Conservation (phyloP, 208 protist genomes). For the Endotrypanum monterogeii region DNA sequence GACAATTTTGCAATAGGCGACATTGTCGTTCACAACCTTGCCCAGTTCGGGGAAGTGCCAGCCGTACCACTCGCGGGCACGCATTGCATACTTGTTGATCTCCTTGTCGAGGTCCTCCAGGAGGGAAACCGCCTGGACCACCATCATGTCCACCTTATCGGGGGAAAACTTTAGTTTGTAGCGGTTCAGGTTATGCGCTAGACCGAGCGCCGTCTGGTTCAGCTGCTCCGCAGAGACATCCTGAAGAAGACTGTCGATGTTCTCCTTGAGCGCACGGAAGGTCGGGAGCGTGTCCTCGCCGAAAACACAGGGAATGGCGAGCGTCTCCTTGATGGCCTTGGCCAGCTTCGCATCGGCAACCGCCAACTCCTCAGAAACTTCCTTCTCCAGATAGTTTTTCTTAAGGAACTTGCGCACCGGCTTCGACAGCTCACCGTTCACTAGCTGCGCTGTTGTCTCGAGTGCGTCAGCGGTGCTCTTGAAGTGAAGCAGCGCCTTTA, state of each 20-base stretch:
- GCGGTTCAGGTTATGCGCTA: slow-evolving; percentile 98
- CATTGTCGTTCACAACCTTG: slow-evolving; percentile 98
- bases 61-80: slow-evolving; percentile 98
- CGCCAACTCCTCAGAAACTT: slow-evolving; percentile 90
- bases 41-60: slow-evolving; percentile 99
- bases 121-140: slow-evolving; percentile 99
- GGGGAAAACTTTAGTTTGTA: slow-evolving; percentile 99
- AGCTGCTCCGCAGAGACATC: slow-evolving; percentile 90
- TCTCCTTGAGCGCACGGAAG: slow-evolving; percentile 95
- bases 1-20: slow-evolving; percentile 96
- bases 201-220: slow-evolving; percentile 96
- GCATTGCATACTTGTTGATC: slow-evolving; percentile 99
- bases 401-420: slow-evolving; percentile 98
- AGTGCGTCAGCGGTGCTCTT: slow-evolving; percentile 97
- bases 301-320: slow-evolving; percentile 94
- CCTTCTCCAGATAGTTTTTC: slow-evolving; percentile 95
- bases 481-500: slow-evolving; percentile 95
- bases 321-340: slow-evolving; percentile 96
- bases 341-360: slow-evolving; percentile 96
- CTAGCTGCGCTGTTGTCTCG: slow-evolving; percentile 95
- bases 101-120: slow-evolving; percentile 99
- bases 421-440: slow-evolving; percentile 97
- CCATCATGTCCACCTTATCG: slow-evolving; percentile 99
- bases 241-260: slow-evolving; percentile 92
- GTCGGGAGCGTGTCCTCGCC: slow-evolving; percentile 91